Base-by-base conservation (phyloP, 208 protist genomes). In the Trypanosoma mega region DNA sequence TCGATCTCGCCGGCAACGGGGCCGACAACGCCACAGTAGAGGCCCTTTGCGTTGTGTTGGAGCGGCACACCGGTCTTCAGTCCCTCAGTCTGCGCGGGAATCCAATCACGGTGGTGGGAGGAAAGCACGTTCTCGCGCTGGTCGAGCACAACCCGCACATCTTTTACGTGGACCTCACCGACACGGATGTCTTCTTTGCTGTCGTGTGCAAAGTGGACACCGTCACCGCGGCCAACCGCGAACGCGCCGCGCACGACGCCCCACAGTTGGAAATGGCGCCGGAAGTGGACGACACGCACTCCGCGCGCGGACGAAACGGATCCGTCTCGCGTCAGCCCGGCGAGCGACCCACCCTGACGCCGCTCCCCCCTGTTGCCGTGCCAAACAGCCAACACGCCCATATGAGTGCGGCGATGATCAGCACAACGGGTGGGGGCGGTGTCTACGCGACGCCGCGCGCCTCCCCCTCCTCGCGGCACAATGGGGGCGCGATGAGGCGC, bases 1-100 rank as follows among this genome's bases (percentile, higher is more conserved):
- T 97, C 30, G 80, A 91, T 60, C 54, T 97, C 0, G 75, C 84
- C 21, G 74, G 73, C 46, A 97, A 97, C 67, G 92, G 92, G 1
- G 78, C 80, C n/a, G 69, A 76, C 65, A 97, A 97, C 68, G 74
- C 77, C 31, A 78, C 76, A 14, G 87, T 95, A 4, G 46, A 66
- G 2, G 16, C 45, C 21, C 78, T 95, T 16, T 94, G 80, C 57
- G 71, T 56, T 1, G 85, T 90, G 45, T 64, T 93, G 8, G 46
- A 80, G 63, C 59, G 46, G n/a, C 92, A 97, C 76, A 54, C 86
- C 39, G 73, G 85, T 50, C 47, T 93, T 29, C 43, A 72, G 23
- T 72, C 69, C 7, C 18, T 97, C 36, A 90, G 71, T 62, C 69
- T 97, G 27, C 73, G 83, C 48, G 57, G 68, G 39, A 97, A 94